phyloP scores from a whole-genome alignment of 176 grass and related monocot genomes.

The Melocanna baccifera region DNA sequence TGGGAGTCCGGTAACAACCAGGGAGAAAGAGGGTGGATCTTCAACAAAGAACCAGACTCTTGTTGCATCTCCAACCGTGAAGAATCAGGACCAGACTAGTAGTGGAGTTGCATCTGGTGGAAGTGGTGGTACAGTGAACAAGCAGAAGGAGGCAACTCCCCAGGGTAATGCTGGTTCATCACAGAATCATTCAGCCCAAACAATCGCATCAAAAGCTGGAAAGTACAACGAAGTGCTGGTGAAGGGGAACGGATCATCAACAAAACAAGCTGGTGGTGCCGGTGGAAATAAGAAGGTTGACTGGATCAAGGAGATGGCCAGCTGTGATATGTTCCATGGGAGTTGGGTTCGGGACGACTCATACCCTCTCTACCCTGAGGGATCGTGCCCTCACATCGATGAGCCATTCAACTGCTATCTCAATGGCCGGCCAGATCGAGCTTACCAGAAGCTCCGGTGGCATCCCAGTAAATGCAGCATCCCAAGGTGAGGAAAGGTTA shows the following conservation, averaged over 20 bases:
- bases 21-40: slow-evolving; percentile 26
- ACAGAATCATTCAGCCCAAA: slow-evolving; percentile 21
- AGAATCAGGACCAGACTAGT: slow-evolving; percentile 39
- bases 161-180: slow-evolving; percentile 17
- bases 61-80: slow-evolving; percentile 15
- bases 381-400: slow-evolving; percentile 85
- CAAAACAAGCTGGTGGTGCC: background rate
- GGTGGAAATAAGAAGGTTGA: slow-evolving; percentile 42
- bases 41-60: slow-evolving; percentile 37
- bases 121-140: slow-evolving; percentile 4
- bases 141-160: slow-evolving; percentile 21
- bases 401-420: slow-evolving; percentile 81
- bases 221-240: slow-evolving; percentile 1
- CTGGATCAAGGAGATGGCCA: slow-evolving; percentile 68
- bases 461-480: slow-evolving; percentile 66
- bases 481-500: slow-evolving; percentile 56
- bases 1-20: background rate
- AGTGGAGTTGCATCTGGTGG: slow-evolving; percentile 20
- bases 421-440: slow-evolving; percentile 67
- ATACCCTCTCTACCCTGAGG: slow-evolving; percentile 67
- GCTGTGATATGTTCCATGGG: slow-evolving; percentile 78
- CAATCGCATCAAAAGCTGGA: background rate
- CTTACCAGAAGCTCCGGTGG: slow-evolving; percentile 87
- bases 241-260: slow-evolving; percentile 14
- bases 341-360: slow-evolving; percentile 70